Conservation (phyloP, 805 yeast genomes). For the Phaffomyces opuntiae region DNA sequence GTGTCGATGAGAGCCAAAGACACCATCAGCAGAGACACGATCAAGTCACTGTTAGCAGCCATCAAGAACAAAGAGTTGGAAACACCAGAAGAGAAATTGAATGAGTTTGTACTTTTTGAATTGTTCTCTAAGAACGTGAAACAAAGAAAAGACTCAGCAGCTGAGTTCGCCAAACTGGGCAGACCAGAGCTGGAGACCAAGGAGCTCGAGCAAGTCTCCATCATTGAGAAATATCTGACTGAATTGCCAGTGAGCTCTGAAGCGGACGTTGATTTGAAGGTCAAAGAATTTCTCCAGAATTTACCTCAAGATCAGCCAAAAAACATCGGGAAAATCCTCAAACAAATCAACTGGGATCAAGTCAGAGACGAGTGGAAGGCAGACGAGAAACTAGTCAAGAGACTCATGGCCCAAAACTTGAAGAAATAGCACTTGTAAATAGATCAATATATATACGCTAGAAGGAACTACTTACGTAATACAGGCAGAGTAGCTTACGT, state of each 20-base stretch:
- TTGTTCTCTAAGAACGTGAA: constrained; percentile 36
- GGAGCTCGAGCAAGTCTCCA: constrained; percentile 39
- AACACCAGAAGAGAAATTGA: constrained; percentile 23
- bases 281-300: constrained; percentile 20
- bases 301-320: constrained; percentile 20
- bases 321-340: constrained; percentile 26
- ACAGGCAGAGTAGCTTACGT: too few relatives aligned
- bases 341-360: constrained; percentile 26
- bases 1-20: constrained; percentile 42
- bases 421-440: neutral
- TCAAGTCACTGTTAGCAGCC: constrained; percentile 34
- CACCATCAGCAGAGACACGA: constrained; percentile 34
- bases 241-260: constrained; percentile 42
- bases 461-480: too few relatives aligned
- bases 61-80: constrained; percentile 40
- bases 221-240: constrained; percentile 34
- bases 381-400: constrained; percentile 17
- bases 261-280: constrained; percentile 33
- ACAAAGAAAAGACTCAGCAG: constrained; percentile 44
- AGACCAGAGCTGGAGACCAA: constrained; percentile 49
- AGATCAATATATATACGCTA: too few relatives aligned
- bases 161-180: constrained; percentile 36
- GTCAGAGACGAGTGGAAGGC: constrained; percentile 32
- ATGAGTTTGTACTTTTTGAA: constrained; percentile 31
- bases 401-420: constrained; percentile 3